phyloP scores from a whole-genome alignment of 2,329 filamentous ascomycete species.

The Xylogone sp. region DNA sequence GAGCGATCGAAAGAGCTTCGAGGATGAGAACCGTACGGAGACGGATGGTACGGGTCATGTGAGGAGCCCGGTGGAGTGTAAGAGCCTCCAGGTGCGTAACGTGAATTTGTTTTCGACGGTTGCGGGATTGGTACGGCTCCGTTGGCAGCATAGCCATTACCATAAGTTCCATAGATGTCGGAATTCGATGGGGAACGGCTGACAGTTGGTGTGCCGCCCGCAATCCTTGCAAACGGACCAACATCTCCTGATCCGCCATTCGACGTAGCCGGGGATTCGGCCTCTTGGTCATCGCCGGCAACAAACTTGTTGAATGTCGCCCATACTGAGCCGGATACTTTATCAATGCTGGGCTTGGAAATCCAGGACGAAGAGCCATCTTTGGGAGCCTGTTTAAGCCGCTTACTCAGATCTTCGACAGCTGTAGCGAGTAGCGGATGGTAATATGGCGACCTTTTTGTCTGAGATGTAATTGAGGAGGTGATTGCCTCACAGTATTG shows the following conservation, averaged over 20 bases:
- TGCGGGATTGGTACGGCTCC: slow-evolving; percentile 11
- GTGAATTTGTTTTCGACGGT: slow-evolving; percentile 18
- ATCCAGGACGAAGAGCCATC: slow-evolving; percentile 86
- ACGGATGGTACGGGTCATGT: slow-evolving; percentile 16
- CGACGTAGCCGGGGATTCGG: slow-evolving; percentile 51
- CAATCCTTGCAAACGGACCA: slow-evolving; percentile 80
- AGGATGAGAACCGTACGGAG: slow-evolving; percentile 27
- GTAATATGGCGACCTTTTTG: slow-evolving; percentile 83
- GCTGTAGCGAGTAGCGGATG: slow-evolving; percentile 68
- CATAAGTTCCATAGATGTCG: slow-evolving; percentile 54
- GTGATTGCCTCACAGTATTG: slow-evolving; percentile 88
- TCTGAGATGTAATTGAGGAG: slow-evolving; percentile 72
- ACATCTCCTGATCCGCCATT: slow-evolving; percentile 55
- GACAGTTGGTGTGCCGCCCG: slow-evolving; percentile 70
- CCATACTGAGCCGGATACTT: slow-evolving; percentile 87
- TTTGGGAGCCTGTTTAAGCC: slow-evolving; percentile 80
- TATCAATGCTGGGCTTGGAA: slow-evolving; percentile 91
- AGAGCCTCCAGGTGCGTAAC: slow-evolving; percentile 26
- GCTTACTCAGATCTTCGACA: slow-evolving; percentile 78
- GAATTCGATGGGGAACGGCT: slow-evolving; percentile 72
- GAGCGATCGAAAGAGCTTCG: slow-evolving; percentile 40
- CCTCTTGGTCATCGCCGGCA: slow-evolving; percentile 79
- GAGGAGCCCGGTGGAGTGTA: slow-evolving; percentile 14
- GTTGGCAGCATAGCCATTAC: slow-evolving; percentile 30
- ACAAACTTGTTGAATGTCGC: slow-evolving; percentile 96